Base-by-base conservation (phyloP, 108 stramenopile genomes). In the Fistulifera pelliculosa region DNA sequence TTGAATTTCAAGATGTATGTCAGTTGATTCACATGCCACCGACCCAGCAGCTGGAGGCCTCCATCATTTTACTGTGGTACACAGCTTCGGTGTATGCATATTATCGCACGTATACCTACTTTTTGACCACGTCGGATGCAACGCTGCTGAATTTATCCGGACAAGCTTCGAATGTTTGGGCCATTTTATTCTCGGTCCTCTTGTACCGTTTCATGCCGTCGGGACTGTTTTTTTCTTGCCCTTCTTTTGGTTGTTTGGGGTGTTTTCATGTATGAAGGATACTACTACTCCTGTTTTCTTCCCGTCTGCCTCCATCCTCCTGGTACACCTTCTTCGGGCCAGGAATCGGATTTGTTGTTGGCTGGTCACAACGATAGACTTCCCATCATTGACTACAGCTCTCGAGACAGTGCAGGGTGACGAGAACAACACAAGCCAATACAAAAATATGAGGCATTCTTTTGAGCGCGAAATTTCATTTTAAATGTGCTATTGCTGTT, bases 221-320 rank as follows among this genome's bases (percentile, higher is more conserved):
- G 41, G 54, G 50, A 24, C 66, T 76, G 47, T 99, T 96, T n/a
- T 68, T 94, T 86, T 38, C 54, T 86, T 4, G 87, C 95, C 0
- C 56, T 96, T 22, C 41, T 53, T 6, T 56, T 96, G 17, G 87
- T 89, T 1, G 64, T 85, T 1, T 50, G 58, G 2, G 97, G 97
- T 42, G 90, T 96, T 1, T 60, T 85, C 47, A 54, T 88, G 7
- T 98, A 98, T 61, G 91, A 98, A 52, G 66, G 24, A 1, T 41
- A 41, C n/a, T 15, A 1, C 8, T 35, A 8, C 8, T 35, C 6
- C 31, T 35, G 31, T 3, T 35, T 35, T 35, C 31, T 3, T 8
- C 8, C 3, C 31, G 31, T 8, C 3, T 6, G 31, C 8, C n/a
- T n/a, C n/a, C n/a, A n/a, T n/a, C n/a, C n/a, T n/a, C n/a, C n/a